These are phyloP conservation scores for Quercus dentata DNA, from an alignment of 306 rosid genomes.

Conservation along the genomic window DNA sequence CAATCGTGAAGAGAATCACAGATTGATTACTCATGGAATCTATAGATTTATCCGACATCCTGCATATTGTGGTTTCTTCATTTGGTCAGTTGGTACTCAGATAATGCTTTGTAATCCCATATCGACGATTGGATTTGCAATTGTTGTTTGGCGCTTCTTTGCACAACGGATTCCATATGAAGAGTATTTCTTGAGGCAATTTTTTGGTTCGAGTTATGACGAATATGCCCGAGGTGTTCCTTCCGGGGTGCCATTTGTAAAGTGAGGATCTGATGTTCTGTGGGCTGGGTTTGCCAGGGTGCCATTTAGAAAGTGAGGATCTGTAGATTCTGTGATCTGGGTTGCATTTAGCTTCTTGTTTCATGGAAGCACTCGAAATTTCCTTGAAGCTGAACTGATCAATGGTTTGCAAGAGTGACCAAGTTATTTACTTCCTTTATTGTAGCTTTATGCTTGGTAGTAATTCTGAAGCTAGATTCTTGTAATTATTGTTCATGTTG, in stretches of 20 bases:
- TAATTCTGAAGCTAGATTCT: neutral
- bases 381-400: neutral
- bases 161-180: conserved; percentile 63
- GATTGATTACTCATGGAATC: conserved; percentile 61
- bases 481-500: neutral
- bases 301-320: conserved; percentile 14
- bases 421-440: neutral
- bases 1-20: conserved; percentile 55
- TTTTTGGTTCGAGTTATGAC: conserved; percentile 55
- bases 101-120: conserved; percentile 92
- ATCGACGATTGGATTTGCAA: conserved; percentile 56
- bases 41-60: conserved; percentile 78
- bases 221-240: conserved; percentile 55
- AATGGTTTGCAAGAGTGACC: neutral
- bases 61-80: conserved; percentile 72
- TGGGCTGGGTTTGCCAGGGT: no score
- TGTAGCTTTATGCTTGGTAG: neutral
- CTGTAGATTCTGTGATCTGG: neutral
- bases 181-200: conserved; percentile 68
- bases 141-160: conserved; percentile 72
- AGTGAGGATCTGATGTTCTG: conserved; percentile 17
- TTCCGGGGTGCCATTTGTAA: conserved; percentile 81
- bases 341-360: neutral
- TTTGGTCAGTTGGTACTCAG: conserved; percentile 86
- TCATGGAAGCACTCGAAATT: neutral